Percentiles rank a stretch among this genome's conserved stretches.
Conservation (phyloP, 2,329 filamentous ascomycete species). For the Penicillium sp. region DNA sequence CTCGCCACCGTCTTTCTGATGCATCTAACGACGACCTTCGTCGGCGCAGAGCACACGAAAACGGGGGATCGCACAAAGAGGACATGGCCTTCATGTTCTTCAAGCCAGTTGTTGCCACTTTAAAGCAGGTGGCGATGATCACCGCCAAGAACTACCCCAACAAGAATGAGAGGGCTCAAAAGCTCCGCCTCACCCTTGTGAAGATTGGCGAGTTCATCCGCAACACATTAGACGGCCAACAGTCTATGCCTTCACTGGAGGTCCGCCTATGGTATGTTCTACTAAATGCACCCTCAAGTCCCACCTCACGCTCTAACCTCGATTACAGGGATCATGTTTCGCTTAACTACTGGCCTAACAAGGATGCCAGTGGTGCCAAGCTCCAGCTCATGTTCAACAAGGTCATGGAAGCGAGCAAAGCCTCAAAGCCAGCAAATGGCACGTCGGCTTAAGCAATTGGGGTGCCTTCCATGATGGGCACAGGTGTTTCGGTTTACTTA, state of each 20-base stretch:
- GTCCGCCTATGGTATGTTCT: constrained; percentile 46
- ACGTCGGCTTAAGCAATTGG: constrained; percentile 16
- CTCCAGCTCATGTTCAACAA: constrained; percentile 42
- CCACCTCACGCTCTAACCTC: constrained; percentile 26
- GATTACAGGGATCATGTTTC: constrained; percentile 46
- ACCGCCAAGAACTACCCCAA: constrained; percentile 49
- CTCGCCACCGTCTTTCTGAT: constrained; percentile 36
- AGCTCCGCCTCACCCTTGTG: constrained; percentile 45
- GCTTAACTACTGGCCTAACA: constrained; percentile 49
- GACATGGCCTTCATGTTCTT: constrained; percentile 49
- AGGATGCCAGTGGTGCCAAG: constrained; percentile 40
- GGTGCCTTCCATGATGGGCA: not conserved
- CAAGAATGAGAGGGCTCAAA: constrained; percentile 44
- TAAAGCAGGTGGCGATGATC: constrained; percentile 46
- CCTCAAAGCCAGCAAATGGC: constrained; percentile 29
- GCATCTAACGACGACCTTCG: constrained; percentile 37
- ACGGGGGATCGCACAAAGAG: constrained; percentile 36
- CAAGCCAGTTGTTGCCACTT: constrained; percentile 47
- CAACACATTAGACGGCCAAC: constrained; percentile 39
- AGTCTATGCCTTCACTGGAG: constrained; percentile 43
- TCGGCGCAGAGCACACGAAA: constrained; percentile 40
- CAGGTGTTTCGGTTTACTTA: constrained; percentile 6
- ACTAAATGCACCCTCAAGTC: not conserved
- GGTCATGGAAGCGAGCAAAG: constrained; percentile 34
- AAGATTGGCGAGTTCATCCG: constrained; percentile 51